Evolutionary conservation across 2,329 filamentous ascomycete species (phyloP), one percentile per base, ranked within the genome.

Genomic region (Bipolaris sorokiniana): DNA sequence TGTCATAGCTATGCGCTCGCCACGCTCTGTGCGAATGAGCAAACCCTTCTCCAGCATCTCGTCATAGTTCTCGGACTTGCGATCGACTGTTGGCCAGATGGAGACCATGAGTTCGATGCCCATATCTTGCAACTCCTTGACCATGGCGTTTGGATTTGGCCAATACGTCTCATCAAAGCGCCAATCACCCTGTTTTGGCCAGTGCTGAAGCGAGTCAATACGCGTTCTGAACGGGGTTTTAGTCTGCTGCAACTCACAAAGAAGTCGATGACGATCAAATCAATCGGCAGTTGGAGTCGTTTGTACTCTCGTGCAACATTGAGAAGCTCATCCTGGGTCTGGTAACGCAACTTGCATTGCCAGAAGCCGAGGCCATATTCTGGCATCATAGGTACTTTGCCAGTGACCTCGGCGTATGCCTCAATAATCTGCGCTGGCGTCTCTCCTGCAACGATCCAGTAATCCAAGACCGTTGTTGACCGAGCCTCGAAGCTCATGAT

Each of bases 361-460:
- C 86, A 89, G 68, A 89, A 89, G 0, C 87, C 87, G 0, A 89
- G 78, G 0, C 86, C 86, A 63, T 88, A 88, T 63, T 88, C 86
- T 1, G 87, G 87, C 86, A 89, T 89, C 82, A 86, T 85, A 0
- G 87, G 87, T 78, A 53, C 54, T 13, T 52, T 82, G 0, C 87
- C 87, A 0, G 86, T 87, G 1, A 79, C 84, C 3, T 74, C 72
- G 0, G 83, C 82, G 63, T 89, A 89, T 0, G 81, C 78, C 57
- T 84, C 77, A 6, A 83, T 80, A 40, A 89, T 87, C 34, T 84
- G 79, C 0, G 79, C 78, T 0, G 86, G 86, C 0, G 78, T 78
- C 37, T 84, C 81, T 0, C 83, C 85, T 0, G 83, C 84, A 0
- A 88, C 84, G 31, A 89, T 69, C 87, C 87, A 89, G 63, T 88